Evolutionary conservation across 2,329 filamentous ascomycete genomes (phyloP).

Genomic region (Hirsutella minnesotensis): DNA sequence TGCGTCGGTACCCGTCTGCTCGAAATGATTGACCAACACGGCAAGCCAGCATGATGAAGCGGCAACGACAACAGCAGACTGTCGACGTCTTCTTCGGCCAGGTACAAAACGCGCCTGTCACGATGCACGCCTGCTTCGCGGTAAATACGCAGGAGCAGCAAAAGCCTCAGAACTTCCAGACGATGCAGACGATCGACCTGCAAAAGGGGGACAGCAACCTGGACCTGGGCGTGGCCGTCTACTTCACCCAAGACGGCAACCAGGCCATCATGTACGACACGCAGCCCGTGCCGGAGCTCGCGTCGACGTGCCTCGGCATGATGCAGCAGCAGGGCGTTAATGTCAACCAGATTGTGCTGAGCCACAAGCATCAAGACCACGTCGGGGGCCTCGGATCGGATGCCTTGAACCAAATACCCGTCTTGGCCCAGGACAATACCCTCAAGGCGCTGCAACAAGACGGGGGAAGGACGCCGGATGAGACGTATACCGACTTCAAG

Average conservation of each 20-base stretch:
- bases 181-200: not conserved
- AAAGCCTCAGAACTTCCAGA: not conserved
- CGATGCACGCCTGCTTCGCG: not conserved
- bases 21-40: not conserved
- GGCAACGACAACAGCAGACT: not conserved
- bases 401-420: not conserved
- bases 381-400: not conserved
- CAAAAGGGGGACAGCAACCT: not conserved
- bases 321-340: not conserved
- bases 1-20: not conserved
- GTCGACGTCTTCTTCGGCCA: conserved; percentile 1
- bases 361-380: conserved; percentile 6
- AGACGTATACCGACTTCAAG: not conserved
- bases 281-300: conserved; percentile 1
- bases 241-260: not conserved
- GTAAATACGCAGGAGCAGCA: not conserved
- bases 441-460: not conserved
- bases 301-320: conserved; percentile 1
- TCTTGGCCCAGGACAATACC: conserved; percentile 4
- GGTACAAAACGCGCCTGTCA: not conserved
- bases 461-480: not conserved
- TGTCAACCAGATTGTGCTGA: conserved; percentile 1
- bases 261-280: conserved; percentile 3
- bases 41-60: not conserved
- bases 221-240: conserved; percentile 2